phyloP scores from a whole-genome alignment of 208 protist genomes.

The Leishmania major region DNA sequence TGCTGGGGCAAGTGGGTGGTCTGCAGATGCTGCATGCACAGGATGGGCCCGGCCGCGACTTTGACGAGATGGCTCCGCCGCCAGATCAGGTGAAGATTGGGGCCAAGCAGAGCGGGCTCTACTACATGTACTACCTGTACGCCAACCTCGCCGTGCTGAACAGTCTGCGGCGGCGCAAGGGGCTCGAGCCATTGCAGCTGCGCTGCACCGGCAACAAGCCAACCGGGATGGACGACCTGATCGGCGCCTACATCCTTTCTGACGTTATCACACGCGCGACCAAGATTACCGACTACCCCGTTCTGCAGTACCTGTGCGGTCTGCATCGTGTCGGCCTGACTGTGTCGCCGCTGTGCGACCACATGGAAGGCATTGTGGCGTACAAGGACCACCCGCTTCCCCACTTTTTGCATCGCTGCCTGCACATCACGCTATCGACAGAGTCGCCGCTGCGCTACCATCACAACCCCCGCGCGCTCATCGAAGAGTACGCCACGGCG shows the following conservation, averaged over 20 bases:
- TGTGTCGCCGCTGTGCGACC: conserved; percentile 97
- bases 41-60: conserved; percentile 54
- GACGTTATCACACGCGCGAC: conserved; percentile 97
- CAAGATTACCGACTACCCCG: conserved; percentile 91
- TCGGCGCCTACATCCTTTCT: conserved; percentile 94
- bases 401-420: conserved; percentile 94
- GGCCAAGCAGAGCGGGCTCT: conserved; percentile 95
- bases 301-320: conserved; percentile 98
- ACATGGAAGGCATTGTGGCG: conserved; percentile 93
- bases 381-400: conserved; percentile 96
- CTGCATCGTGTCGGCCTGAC: conserved; percentile 96
- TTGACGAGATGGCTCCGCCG: conserved; percentile 48
- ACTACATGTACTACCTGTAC: conserved; percentile 98
- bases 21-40: conserved; percentile 85
- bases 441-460: conserved; percentile 95
- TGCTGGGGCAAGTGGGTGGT: conserved; percentile 90
- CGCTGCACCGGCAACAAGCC: conserved; percentile 93
- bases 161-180: conserved; percentile 75
- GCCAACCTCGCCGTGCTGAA: conserved; percentile 97
- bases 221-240: conserved; percentile 88
- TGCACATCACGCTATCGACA: conserved; percentile 97
- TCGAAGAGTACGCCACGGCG: conserved; percentile 92
- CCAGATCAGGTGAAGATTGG: conserved; percentile 69
- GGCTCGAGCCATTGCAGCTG: conserved; percentile 86
- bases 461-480: conserved; percentile 68